These are phyloP conservation scores for Phytophthora pluvialis DNA, from an alignment of 352 stramenopile genomes.

Conservation along the genomic window DNA sequence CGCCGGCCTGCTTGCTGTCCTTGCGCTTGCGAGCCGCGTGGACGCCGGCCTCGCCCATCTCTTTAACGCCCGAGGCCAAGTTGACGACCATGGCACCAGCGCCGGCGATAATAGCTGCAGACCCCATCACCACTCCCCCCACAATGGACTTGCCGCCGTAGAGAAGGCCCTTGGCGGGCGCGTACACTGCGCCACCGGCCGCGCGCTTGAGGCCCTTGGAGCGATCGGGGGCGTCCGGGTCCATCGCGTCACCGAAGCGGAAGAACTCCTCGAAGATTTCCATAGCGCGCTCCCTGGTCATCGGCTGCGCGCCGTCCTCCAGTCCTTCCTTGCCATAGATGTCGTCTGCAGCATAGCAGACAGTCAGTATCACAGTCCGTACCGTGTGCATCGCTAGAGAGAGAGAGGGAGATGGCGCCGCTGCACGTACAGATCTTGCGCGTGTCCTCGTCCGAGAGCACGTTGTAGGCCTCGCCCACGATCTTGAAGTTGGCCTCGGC, in stretches of 20 bases:
- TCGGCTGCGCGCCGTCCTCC: constrained; percentile 81
- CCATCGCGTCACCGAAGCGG: constrained; percentile 85
- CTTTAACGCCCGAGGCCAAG: constrained; percentile 81
- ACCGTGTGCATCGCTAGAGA: too few species aligned
- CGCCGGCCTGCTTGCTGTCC: constrained; percentile 48
- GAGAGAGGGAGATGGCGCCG: not conserved
- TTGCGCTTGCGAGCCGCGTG: constrained; percentile 72
- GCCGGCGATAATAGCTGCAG: constrained; percentile 75
- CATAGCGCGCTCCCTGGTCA: constrained; percentile 85
- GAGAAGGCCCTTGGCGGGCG: constrained; percentile 78
- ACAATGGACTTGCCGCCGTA: constrained; percentile 88
- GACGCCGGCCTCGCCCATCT: constrained; percentile 89
- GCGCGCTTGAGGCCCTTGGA: constrained; percentile 82
- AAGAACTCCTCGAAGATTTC: constrained; percentile 90
- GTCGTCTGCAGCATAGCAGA: constrained; percentile 69
- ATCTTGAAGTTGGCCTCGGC: constrained; percentile 95
- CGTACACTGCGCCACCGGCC: constrained; percentile 81
- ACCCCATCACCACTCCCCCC: constrained; percentile 85
- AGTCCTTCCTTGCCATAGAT: constrained; percentile 94
- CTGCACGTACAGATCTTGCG: constrained; percentile 84
- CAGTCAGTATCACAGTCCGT: constrained; percentile 6
- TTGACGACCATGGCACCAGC: constrained; percentile 86
- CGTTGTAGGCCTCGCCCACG: constrained; percentile 94
- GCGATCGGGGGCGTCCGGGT: constrained; percentile 78
- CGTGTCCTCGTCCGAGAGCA: constrained; percentile 92